Base-by-base conservation (phyloP, 805 yeast genomes). In the Tetrapisispora iriomotensis region DNA sequence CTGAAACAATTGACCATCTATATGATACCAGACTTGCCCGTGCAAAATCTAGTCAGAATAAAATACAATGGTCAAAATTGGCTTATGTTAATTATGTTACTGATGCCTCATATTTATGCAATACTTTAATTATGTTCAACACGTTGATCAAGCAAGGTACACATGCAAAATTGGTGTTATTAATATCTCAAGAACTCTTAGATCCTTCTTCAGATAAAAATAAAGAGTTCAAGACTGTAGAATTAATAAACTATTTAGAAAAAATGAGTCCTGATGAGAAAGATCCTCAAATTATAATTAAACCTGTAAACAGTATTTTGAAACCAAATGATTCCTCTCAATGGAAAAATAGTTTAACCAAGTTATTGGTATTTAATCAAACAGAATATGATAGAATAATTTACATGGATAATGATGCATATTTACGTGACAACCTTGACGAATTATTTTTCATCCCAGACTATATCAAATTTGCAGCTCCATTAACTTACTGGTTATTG, bases 71-170 rank as follows among this genome's bases (percentile, higher is more conserved):
- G 76, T 30, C 54, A 1, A 60, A 62, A 39, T 62, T 55, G 29
- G 83, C 82, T 0, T 79, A 79, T 50, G 74, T 77, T 5, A 74
- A 74, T 37, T 78, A 78, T 54, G 82, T 80, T 4, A 75, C 84
- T 0, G 63, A 69, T 39, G 47, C 62, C 10, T 60, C 65, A 15
- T 74, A 77, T 45, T 54, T 77, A 39, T 71, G 77, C 43, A 66
- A 73, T 34, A 71, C 78, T 4, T 48, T 77, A 30, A 61, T 75
- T 48, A 71, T 74, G 46, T 65, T 72, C 28, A 51, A 61, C 2
- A 58, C 58, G 20, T 50, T 79, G 35, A 53, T 58, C 13, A 51
- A 59, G 31, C 47, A 25, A 35, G 60, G 66, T 1, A 59, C 71
- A 1, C 59, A 65, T 37, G 74, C 76, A 0, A 64, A 72, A 37